phyloP scores from a whole-genome alignment of 1,284 basidiomycete genomes.

The Trametes sp. region DNA sequence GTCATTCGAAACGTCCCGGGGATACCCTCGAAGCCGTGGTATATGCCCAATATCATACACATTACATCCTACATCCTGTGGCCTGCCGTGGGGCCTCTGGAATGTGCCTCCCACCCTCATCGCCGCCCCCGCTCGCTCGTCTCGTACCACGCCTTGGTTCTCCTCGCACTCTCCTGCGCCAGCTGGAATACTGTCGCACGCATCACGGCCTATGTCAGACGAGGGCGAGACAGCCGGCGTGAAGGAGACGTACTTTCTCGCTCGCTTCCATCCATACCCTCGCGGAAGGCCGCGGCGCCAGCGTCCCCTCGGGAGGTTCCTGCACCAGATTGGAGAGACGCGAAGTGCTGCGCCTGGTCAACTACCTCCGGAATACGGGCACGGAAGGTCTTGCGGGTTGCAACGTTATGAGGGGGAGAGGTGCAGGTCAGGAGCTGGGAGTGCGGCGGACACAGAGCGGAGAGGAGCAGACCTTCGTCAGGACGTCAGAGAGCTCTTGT shows the following conservation, averaged over 20 bases:
- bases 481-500: conserved; percentile 69
- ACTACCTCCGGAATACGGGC: conserved; percentile 82
- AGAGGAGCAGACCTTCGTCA: conserved; percentile 63
- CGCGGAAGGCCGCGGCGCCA: conserved; percentile 78
- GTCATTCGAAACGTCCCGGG: not conserved
- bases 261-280: conserved; percentile 89
- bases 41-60: conserved; percentile 29
- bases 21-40: conserved; percentile 1
- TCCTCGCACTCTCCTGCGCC: conserved; percentile 81
- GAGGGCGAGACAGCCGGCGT: not conserved
- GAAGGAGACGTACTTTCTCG: conserved; percentile 72
- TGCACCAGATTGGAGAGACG: conserved; percentile 61
- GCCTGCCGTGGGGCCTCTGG: not conserved
- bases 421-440: not conserved
- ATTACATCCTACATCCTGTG: conserved; percentile 12
- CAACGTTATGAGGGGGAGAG: not conserved
- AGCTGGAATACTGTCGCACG: conserved; percentile 73
- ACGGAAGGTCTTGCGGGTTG: conserved; percentile 72
- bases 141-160: conserved; percentile 87
- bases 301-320: conserved; percentile 58
- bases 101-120: conserved; percentile 37
- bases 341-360: conserved; percentile 92
- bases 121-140: conserved; percentile 62
- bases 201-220: conserved; percentile 1
- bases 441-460: not conserved